These are phyloP conservation scores for Phialemoniopsis sp. DNA, from an alignment of 2,329 filamentous ascomycete species.

Conservation along the genomic window DNA sequence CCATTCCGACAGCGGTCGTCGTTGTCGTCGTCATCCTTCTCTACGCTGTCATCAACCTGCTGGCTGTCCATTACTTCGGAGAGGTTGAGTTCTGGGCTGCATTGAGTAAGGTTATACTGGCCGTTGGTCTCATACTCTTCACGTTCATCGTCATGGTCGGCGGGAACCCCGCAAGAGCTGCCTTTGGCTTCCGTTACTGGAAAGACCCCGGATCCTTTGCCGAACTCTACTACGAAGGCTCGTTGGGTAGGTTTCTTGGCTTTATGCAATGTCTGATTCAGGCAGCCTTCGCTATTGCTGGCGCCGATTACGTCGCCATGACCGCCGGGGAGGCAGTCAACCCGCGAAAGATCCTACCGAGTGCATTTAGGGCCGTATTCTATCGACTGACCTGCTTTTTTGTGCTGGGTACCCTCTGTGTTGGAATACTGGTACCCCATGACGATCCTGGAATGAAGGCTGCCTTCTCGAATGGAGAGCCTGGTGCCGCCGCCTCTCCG, in stretches of 20 bases:
- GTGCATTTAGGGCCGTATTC: slow-evolving; percentile 63
- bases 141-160: slow-evolving; percentile 39
- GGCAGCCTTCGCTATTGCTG: slow-evolving; percentile 62
- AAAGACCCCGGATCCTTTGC: slow-evolving; percentile 66
- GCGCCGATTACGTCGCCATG: slow-evolving; percentile 56
- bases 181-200: slow-evolving; percentile 45
- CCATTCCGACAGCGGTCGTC: too few species aligned
- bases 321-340: slow-evolving; percentile 49
- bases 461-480: slow-evolving; percentile 41
- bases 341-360: slow-evolving; percentile 54
- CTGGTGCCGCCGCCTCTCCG: slow-evolving; percentile 49
- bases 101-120: slow-evolving; percentile 29
- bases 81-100: slow-evolving; percentile 42
- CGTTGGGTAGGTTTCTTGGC: slow-evolving; percentile 68
- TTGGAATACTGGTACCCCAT: slow-evolving; percentile 59
- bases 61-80: slow-evolving; percentile 37
- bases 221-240: slow-evolving; percentile 58
- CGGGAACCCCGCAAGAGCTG: slow-evolving; percentile 32
- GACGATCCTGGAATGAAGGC: slow-evolving; percentile 50
- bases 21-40: too few species aligned
- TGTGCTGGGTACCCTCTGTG: slow-evolving; percentile 57
- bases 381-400: slow-evolving; percentile 65
- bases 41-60: slow-evolving; percentile 25
- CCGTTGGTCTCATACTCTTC: slow-evolving; percentile 23
- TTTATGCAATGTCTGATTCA: slow-evolving; percentile 72